These are phyloP conservation scores for Fusarium nematophilum DNA, from an alignment of 2,329 filamentous ascomycete genomes.

Conservation along the genomic window DNA sequence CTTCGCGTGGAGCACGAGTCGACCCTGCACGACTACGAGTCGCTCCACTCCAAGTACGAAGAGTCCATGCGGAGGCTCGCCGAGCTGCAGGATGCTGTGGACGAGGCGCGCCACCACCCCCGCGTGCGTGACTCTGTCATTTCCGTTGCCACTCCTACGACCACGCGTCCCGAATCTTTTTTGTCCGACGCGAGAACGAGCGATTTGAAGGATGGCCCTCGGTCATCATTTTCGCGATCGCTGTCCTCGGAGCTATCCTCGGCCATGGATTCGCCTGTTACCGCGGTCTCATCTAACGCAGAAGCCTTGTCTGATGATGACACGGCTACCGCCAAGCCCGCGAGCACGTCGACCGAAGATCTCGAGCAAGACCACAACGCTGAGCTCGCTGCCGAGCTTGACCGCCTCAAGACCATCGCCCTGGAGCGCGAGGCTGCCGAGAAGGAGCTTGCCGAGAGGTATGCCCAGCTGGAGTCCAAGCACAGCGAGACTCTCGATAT, in stretches of 20 bases:
- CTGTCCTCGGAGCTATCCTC: slow-evolving; percentile 95
- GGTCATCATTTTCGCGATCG: slow-evolving; percentile 82
- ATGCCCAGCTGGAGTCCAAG: slow-evolving; percentile 83
- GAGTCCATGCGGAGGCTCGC: slow-evolving; percentile 84
- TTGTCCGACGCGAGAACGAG: slow-evolving; percentile 80
- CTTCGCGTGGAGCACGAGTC: slow-evolving; percentile 90
- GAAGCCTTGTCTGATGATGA: slow-evolving; percentile 57
- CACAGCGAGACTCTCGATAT: slow-evolving; percentile 86
- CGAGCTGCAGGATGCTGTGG: slow-evolving; percentile 85
- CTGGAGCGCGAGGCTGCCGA: slow-evolving; percentile 82
- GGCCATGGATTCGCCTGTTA: slow-evolving; percentile 79
- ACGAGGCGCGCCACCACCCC: slow-evolving; percentile 78
- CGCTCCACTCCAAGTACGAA: slow-evolving; percentile 89
- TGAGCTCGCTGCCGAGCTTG: slow-evolving; percentile 72
- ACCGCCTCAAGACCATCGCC: slow-evolving; percentile 76
- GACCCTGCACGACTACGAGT: slow-evolving; percentile 82
- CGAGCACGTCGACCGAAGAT: slow-evolving; percentile 50
- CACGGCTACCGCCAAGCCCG: slow-evolving; percentile 59
- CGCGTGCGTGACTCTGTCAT: slow-evolving; percentile 66
- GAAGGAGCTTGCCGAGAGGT: slow-evolving; percentile 78
- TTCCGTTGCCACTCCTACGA: slow-evolving; percentile 61
- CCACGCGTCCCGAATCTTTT: slow-evolving; percentile 80
- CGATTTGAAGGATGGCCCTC: slow-evolving; percentile 73
- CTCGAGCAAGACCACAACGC: slow-evolving; percentile 54
- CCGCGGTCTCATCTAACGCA: slow-evolving; percentile 70